phyloP scores from a whole-genome alignment of 78 protist genomes.

The Dictyostelium purpureum region DNA sequence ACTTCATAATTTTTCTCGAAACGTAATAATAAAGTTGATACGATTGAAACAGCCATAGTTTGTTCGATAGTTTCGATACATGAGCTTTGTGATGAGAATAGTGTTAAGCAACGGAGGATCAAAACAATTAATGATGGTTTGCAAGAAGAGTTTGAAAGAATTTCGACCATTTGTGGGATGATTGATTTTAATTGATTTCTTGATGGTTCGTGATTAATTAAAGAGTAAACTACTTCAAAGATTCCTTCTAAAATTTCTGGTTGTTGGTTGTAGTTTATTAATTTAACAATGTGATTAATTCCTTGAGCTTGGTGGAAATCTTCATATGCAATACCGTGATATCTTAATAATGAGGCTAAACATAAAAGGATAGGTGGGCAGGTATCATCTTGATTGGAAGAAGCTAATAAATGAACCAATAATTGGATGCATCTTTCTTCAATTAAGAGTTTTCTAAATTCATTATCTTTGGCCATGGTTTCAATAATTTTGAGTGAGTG shows the following conservation, averaged over 20 bases:
- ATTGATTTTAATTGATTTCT: not conserved
- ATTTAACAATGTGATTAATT: not conserved
- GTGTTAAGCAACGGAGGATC: not conserved
- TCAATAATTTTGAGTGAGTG: slow-evolving; percentile 53
- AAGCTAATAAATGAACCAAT: not conserved
- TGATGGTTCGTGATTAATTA: slow-evolving; percentile 39
- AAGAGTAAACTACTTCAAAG: not conserved
- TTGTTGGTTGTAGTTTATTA: not conserved
- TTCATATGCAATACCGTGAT: not conserved
- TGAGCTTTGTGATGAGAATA: slow-evolving; percentile 1
- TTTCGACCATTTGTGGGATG: slow-evolving; percentile 34
- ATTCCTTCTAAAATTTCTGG: not conserved
- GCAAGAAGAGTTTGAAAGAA: not conserved
- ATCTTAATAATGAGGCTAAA: not conserved
- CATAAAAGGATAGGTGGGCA: not conserved
- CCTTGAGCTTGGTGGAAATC: not conserved
- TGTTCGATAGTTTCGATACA: slow-evolving; percentile 13
- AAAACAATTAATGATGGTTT: not conserved
- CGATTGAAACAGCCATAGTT: not conserved
- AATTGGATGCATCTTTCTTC: not conserved
- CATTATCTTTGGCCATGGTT: slow-evolving; percentile 23
- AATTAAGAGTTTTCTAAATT: slow-evolving; percentile 29
- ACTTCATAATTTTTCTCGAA: not conserved
- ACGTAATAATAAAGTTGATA: not conserved
- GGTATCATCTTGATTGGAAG: not conserved